These are phyloP conservation scores for Echinosophora koreensis DNA, from an alignment of 306 rosid genomes.

Conservation along the genomic window DNA sequence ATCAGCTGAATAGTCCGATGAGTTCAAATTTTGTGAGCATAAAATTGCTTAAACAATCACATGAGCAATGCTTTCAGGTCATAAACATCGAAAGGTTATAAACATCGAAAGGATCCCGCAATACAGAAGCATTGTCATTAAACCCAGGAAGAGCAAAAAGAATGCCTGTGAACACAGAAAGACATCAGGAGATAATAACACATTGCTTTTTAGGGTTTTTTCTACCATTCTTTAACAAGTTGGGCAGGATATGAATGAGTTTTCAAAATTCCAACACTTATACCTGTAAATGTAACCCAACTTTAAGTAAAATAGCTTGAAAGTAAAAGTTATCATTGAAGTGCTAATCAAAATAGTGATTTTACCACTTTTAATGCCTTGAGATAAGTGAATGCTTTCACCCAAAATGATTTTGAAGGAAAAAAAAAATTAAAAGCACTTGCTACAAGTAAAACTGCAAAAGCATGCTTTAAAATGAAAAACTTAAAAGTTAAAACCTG, in stretches of 20 bases:
- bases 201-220: background rate
- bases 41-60: slow-evolving; percentile 20
- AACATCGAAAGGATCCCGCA: background rate
- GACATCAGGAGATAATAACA: slow-evolving; percentile 5
- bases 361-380: background rate
- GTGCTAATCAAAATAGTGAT: background rate
- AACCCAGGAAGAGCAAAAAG: background rate
- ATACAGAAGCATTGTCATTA: background rate
- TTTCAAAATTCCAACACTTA: background rate
- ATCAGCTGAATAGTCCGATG: background rate
- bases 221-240: slow-evolving; percentile 8
- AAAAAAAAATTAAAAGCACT: slow-evolving; percentile 6
- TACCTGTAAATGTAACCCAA: background rate
- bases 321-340: background rate
- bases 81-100: background rate
- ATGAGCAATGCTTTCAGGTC: slow-evolving; percentile 9
- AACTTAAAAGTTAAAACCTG: slow-evolving; percentile 13
- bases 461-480: slow-evolving; percentile 1
- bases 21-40: background rate
- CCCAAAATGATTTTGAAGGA: slow-evolving; percentile 27
- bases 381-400: slow-evolving; percentile 29
- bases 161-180: background rate
- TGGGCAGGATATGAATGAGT: background rate
- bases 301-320: slow-evolving; percentile 16
- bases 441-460: background rate